These are phyloP conservation scores for Citrus hindsii DNA, from an alignment of 345 rosid genomes.

Conservation along the genomic window DNA sequence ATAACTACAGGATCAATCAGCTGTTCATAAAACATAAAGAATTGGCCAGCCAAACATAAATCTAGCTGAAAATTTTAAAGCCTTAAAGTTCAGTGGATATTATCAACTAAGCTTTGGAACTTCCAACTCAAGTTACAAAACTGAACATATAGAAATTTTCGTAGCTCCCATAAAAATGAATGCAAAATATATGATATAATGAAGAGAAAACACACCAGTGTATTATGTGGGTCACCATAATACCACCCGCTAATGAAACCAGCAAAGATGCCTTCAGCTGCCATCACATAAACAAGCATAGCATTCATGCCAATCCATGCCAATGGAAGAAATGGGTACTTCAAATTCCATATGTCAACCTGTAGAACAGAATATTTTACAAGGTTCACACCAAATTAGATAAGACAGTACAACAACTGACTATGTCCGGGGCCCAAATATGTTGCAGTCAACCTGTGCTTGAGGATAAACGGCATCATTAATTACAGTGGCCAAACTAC, in stretches of 20 bases:
- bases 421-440: not conserved
- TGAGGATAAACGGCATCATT: not conserved
- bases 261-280: slow-evolving; percentile 87
- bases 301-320: slow-evolving; percentile 96
- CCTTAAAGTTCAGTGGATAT: not conserved
- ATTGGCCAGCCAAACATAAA: not conserved
- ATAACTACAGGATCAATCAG: not conserved
- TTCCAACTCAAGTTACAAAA: not conserved
- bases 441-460: too few relatives aligned
- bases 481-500: not conserved
- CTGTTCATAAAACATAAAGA: not conserved
- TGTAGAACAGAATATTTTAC: slow-evolving; percentile 15
- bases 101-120: not conserved
- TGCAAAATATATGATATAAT: not conserved
- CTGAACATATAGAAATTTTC: not conserved
- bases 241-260: slow-evolving; percentile 93
- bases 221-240: slow-evolving; percentile 57
- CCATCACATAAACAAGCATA: slow-evolving; percentile 94
- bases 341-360: slow-evolving; percentile 64
- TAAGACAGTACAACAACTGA: not conserved
- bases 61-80: not conserved
- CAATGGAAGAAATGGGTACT: slow-evolving; percentile 50
- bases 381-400: not conserved
- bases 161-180: not conserved
- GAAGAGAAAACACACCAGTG: slow-evolving; percentile 41